These are phyloP conservation scores for Monosporascus sp. DNA, from an alignment of 2,329 filamentous ascomycete genomes.

Conservation along the genomic window DNA sequence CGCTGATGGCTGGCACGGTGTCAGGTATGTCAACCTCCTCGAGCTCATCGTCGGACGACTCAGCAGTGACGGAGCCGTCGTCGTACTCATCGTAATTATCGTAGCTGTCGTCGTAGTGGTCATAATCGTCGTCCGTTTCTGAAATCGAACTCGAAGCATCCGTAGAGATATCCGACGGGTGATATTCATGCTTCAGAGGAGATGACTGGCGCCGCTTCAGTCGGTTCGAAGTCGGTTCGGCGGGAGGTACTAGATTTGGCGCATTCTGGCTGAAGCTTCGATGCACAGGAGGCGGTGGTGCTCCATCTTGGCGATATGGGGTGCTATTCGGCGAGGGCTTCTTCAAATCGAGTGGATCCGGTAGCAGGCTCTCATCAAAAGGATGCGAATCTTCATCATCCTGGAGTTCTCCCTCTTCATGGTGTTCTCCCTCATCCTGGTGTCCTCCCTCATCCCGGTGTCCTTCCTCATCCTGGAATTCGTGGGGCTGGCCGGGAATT, in stretches of 20 bases:
- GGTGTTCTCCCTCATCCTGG: slow-evolving; percentile 5
- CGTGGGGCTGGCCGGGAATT: slow-evolving; percentile 6
- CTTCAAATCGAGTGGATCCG: slow-evolving; percentile 31
- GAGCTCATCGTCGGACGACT: slow-evolving; percentile 49
- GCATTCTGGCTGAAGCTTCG: slow-evolving; percentile 38
- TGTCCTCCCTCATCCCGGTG: slow-evolving; percentile 6
- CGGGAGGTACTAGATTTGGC: slow-evolving; percentile 39
- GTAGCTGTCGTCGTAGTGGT: neutral
- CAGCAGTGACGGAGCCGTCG: slow-evolving; percentile 35
- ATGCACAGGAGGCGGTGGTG: slow-evolving; percentile 51
- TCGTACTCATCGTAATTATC: slow-evolving; percentile 42
- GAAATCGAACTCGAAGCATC: slow-evolving; percentile 26
- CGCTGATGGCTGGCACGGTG: slow-evolving; percentile 54
- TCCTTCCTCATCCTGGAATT: slow-evolving; percentile 5
- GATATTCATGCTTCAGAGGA: slow-evolving; percentile 93
- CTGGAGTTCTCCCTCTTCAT: slow-evolving; percentile 8
- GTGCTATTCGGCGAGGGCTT: slow-evolving; percentile 30
- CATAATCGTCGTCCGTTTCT: slow-evolving; percentile 39
- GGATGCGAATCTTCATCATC: slow-evolving; percentile 14
- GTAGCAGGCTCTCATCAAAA: slow-evolving; percentile 32
- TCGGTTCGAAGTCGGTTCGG: slow-evolving; percentile 39
- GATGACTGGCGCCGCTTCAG: slow-evolving; percentile 76
- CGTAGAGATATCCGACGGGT: slow-evolving; percentile 68
- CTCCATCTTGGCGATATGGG: slow-evolving; percentile 46
- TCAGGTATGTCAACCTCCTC: slow-evolving; percentile 57